Percentiles rank a stretch among this genome's conserved stretches.
These are phyloP conservation scores for Floccularia luteovirens DNA, from an alignment of 768 basidiomycete species.

Conservation along the genomic window DNA sequence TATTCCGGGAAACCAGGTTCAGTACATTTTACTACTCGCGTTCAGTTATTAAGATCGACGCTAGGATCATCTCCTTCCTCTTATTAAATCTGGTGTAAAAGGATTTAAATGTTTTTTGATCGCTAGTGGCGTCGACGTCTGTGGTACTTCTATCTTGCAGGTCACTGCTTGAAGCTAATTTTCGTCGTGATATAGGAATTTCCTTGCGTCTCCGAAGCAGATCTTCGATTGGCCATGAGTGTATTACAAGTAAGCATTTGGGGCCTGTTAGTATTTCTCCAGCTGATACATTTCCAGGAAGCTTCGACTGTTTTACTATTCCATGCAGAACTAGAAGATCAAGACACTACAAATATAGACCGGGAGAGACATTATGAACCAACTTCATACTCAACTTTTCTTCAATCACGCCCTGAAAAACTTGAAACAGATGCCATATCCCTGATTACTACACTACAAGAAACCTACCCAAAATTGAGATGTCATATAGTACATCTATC, in stretches of 20 bases:
- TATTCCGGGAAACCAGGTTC: constrained; percentile 86
- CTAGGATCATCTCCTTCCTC: constrained; percentile 66
- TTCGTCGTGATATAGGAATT: constrained; percentile 65
- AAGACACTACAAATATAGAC: background rate
- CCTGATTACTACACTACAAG: constrained; percentile 63
- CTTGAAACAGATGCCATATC: constrained; percentile 80
- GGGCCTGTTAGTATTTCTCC: constrained; percentile 5
- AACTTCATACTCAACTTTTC: constrained; percentile 72
- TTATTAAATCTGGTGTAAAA: constrained; percentile 76
- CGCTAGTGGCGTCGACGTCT: constrained; percentile 89
- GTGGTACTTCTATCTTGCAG: constrained; percentile 9
- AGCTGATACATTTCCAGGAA: constrained; percentile 31
- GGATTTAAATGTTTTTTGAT: constrained; percentile 98
- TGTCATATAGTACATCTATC: constrained; percentile 97
- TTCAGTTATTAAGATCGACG: background rate
- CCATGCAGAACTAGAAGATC: constrained; percentile 80
- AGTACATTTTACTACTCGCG: constrained; percentile 7
- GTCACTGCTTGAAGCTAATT: too few relatives aligned
- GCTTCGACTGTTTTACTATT: constrained; percentile 73
- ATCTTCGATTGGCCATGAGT: constrained; percentile 65
- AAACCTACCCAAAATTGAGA: constrained; percentile 55
- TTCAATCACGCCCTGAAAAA: constrained; percentile 73
- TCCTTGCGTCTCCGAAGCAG: constrained; percentile 69
- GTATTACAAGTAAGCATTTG: constrained; percentile 55
- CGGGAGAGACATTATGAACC: constrained; percentile 19